These are phyloP conservation scores for Amyloporia xantha DNA, from an alignment of 768 basidiomycete genomes.

Conservation along the genomic window DNA sequence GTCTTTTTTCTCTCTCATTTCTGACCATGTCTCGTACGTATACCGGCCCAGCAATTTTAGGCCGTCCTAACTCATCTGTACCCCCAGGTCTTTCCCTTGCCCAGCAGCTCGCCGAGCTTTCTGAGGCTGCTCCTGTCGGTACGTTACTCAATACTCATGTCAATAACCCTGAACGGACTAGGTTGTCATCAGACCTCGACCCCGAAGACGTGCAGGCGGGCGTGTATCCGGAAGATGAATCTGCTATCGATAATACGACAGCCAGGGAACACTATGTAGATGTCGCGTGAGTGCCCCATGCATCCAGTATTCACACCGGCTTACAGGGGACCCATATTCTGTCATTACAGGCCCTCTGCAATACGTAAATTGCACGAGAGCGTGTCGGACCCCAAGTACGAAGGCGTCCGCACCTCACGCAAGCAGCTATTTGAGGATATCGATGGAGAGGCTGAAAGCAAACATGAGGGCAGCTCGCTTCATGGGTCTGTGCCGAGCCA, in stretches of 20 bases:
- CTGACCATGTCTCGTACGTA: slow-evolving; percentile 3
- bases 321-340: not conserved
- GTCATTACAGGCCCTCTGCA: slow-evolving; percentile 50
- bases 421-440: slow-evolving; percentile 44
- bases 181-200: slow-evolving; percentile 57
- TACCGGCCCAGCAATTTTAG: not conserved
- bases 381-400: slow-evolving; percentile 74
- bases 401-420: slow-evolving; percentile 58
- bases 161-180: slow-evolving; percentile 7
- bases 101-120: slow-evolving; percentile 78
- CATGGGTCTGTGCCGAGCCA: not conserved
- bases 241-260: slow-evolving; percentile 27
- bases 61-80: slow-evolving; percentile 1
- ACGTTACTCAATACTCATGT: slow-evolving; percentile 18
- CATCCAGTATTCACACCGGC: not conserved
- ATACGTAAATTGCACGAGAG: slow-evolving; percentile 60
- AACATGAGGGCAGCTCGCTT: slow-evolving; percentile 3
- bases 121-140: slow-evolving; percentile 67
- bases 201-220: slow-evolving; percentile 58
- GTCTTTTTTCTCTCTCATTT: not conserved
- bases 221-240: slow-evolving; percentile 36
- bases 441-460: slow-evolving; percentile 18
- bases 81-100: slow-evolving; percentile 52
- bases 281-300: slow-evolving; percentile 57
- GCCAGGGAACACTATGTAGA: slow-evolving; percentile 77